phyloP scores from a whole-genome alignment of 139 green algal genomes.

The Volvox africanus region DNA sequence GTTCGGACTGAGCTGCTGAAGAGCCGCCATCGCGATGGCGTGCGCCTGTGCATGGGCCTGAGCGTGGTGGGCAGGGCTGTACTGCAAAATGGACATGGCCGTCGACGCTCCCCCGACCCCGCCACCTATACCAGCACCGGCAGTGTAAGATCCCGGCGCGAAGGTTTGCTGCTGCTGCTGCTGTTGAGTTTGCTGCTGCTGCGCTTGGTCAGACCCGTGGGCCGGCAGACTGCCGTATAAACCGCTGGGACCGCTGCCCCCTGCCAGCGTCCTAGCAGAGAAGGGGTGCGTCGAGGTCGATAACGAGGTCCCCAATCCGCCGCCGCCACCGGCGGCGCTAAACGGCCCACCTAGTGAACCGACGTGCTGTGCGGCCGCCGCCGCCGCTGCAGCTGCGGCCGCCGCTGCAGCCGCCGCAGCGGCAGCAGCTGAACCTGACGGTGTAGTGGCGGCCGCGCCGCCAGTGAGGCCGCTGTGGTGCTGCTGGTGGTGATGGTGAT shows the following conservation, averaged over 20 bases:
- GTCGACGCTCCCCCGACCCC: not conserved
- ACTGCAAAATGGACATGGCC: slow-evolving; percentile 49
- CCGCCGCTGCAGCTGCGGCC: slow-evolving; percentile 7
- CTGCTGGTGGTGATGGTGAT: not conserved
- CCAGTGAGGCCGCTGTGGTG: not conserved
- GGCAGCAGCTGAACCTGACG: not conserved
- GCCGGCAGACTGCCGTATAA: not conserved
- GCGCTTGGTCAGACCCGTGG: not conserved
- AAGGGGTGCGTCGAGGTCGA: not conserved
- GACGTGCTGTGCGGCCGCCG: not conserved
- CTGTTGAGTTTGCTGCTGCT: not conserved
- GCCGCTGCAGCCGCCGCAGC: slow-evolving; percentile 26
- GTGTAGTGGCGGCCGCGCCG: not conserved
- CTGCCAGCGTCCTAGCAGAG: not conserved
- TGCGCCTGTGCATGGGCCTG: slow-evolving; percentile 68
- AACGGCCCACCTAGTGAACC: not conserved
- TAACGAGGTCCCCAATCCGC: not conserved
- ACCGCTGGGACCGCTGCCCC: not conserved
- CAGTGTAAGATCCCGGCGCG: not conserved
- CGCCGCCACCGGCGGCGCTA: not conserved
- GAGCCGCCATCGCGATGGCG: slow-evolving; percentile 64
- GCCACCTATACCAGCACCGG: not conserved
- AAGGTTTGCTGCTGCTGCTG: slow-evolving; percentile 29
- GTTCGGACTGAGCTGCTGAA: slow-evolving; percentile 65
- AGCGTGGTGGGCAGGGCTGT: slow-evolving; percentile 36